Evolutionary conservation across 192 early-diverging fungal genomes (phyloP), one percentile per base, ranked within the genome.

Genomic region (Backusella tuberculispora): DNA sequence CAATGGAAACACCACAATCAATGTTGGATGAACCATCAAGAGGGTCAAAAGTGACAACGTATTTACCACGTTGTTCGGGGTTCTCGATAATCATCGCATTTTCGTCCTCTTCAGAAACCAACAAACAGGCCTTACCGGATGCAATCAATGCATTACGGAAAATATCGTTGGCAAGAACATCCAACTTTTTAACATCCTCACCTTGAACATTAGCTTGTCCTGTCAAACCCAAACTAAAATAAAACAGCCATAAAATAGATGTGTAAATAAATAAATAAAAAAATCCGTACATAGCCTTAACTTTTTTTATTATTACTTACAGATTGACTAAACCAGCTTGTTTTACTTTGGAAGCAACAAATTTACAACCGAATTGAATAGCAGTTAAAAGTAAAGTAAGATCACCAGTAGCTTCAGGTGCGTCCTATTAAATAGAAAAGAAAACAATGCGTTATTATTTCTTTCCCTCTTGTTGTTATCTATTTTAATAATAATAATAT

Each of bases 11-110:
- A 88, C 96, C 97, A 80, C 95, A 96, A 80, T 99, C 97, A 82
- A 99, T 99, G 88, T 99, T 99, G 86, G 93, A 95, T 72, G 90
- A 92, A 66, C 97, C 97, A 81, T 99, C 97, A 15, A 99, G 89
- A 56, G 97, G 97, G 84, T 99, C 97, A 90, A 99, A 99, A 34
- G 93, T 94, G 21, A 99, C 95, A 82, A 91, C 92, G 87, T 99
- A 99, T 81, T 95, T 91, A 72, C 95, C 96, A 47, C 87, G 88
- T 74, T 92, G 83, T 69, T 86, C 84, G 14, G 69, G 77, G 71
- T 88, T 88, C 72, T 93, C 89, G 66, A 99, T 90, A 66, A 94
- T 83, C 81, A 99, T 96, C 46, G 95, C 94, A 72, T 97, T 90
- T 70, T 99, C 97, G 66, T 95, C 92, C 83, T 99, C 97, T 83